Evolutionary conservation across 257 asterid species (phyloP), one percentile per base, ranked within the genome.

Genomic region (Gentiana dahurica): DNA sequence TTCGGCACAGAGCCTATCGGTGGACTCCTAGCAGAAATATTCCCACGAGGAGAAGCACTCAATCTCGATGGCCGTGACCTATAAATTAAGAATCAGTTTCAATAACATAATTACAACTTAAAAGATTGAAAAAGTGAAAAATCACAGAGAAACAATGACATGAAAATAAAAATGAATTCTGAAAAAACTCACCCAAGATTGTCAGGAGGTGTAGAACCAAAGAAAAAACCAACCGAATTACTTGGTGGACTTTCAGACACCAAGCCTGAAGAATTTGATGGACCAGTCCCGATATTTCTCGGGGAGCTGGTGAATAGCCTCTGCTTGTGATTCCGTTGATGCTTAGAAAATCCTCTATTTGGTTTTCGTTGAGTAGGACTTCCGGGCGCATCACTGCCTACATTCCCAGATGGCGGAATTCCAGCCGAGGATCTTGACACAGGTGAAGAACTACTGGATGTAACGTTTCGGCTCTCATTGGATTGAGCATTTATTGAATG

Each of bases 191-290:
- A 91, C 98, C 79, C 93, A 50, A 71, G 81, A 79, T 75, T 63
- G 62, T 91, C 94, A 24, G 95, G 90, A 65, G 97, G 89, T 5
- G 93, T 80, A 68, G 95, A 81, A 63, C 94, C 93, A 81, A 87
- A 87, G 87, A 79, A 91, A 77, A 85, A 87, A 12, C 95, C 98
- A 71, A 91, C 80, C 6, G 95, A 79, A 75, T 81, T 84, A 62
- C 79, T 74, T 48, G 92, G 83, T 33, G 94, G 95, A 69, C 95
- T 85, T 75, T 83, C 95, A 59, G 89, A 76, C 65, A 72, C 36
- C 37, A 64, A 60, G 61, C 85, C 84, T 11, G 54, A 54, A 64
- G 75, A 51, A 63, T 67, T 80, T 5, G 24, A 24, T 24, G 71
- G 71, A 61, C 65, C 69, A 75, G 73, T 74, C 58, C 79, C 84